A percentile compares a stretch with the other conserved stretches of the same genome.
Evolutionary conservation across 495 filamentous ascomycete species (phyloP).

Genomic region (Penicillium goetzii): DNA sequence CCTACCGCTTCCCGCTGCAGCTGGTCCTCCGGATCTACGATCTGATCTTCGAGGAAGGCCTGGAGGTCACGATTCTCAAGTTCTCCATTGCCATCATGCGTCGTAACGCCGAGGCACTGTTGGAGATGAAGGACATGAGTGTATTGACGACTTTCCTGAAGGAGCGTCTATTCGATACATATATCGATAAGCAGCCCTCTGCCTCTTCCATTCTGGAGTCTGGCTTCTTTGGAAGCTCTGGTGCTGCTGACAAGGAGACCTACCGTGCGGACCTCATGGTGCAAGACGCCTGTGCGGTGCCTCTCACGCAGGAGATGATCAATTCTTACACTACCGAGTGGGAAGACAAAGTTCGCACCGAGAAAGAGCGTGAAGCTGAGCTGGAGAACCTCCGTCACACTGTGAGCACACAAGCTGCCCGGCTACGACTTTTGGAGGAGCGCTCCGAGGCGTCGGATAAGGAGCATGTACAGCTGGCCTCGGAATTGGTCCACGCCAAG

Average conservation of each 20-base stretch:
- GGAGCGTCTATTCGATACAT: slow-evolving; percentile 92
- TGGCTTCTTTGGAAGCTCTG: slow-evolving; percentile 94
- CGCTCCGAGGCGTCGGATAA: slow-evolving; percentile 85
- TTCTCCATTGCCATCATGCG: slow-evolving; percentile 96
- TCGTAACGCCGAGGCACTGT: slow-evolving; percentile 79
- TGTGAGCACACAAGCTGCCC: slow-evolving; percentile 63
- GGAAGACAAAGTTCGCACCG: slow-evolving; percentile 80
- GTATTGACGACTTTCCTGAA: slow-evolving; percentile 86
- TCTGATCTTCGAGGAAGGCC: slow-evolving; percentile 90
- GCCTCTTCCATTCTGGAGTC: slow-evolving; percentile 88
- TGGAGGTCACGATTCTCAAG: slow-evolving; percentile 86
- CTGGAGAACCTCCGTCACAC: slow-evolving; percentile 72
- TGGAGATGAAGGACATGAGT: slow-evolving; percentile 88
- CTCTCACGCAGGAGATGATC: slow-evolving; percentile 79
- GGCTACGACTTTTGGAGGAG: slow-evolving; percentile 83
- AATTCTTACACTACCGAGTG: slow-evolving; percentile 83
- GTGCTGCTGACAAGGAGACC: slow-evolving; percentile 87
- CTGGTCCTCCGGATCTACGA: slow-evolving; percentile 96
- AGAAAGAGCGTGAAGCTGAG: slow-evolving; percentile 82
- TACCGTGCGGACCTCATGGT: slow-evolving; percentile 94
- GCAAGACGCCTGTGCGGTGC: slow-evolving; percentile 89
- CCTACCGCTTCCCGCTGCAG: slow-evolving; percentile 96
- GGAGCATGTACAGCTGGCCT: slow-evolving; percentile 91
- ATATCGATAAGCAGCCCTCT: slow-evolving; percentile 90
- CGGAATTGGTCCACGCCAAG: slow-evolving; percentile 86